These are phyloP conservation scores for Saccharomyces hybrid DNA, from an alignment of 1,139 yeast species.

Conservation along the genomic window DNA sequence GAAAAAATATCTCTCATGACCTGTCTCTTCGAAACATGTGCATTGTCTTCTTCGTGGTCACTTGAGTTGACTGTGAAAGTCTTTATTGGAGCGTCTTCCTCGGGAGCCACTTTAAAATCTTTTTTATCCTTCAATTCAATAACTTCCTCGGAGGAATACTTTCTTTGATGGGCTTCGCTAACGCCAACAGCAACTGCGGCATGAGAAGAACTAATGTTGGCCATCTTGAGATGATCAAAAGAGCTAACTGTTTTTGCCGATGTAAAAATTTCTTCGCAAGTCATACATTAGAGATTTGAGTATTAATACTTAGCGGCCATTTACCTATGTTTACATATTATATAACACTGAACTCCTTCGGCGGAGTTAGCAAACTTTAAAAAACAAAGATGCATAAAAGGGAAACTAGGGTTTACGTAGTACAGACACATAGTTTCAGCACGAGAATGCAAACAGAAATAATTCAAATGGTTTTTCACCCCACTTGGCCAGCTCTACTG, in stretches of 20 bases:
- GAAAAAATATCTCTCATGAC: constrained; percentile 18
- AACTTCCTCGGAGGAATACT: neutral
- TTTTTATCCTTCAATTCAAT: neutral
- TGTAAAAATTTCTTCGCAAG: no score
- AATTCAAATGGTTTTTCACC: neutral
- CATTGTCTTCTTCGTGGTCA: neutral
- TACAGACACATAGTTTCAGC: neutral
- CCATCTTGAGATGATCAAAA: neutral
- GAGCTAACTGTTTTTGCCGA: neutral
- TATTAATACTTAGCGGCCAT: neutral
- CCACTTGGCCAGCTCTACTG: no score
- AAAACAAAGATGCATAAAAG: neutral
- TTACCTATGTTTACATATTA: neutral
- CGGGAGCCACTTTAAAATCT: neutral
- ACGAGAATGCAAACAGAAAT: neutral
- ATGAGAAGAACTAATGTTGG: neutral
- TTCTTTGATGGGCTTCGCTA: neutral
- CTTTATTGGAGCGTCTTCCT: neutral
- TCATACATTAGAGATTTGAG: no score
- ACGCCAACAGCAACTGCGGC: neutral
- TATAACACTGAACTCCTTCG: neutral
- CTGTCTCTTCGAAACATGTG: neutral
- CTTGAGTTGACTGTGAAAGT: neutral
- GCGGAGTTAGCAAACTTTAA: neutral
- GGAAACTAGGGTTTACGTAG: neutral